A percentile compares a stretch with the other conserved stretches of the same genome.
Conservation (phyloP, 331 rosid species). For the Rhamnella rubrinervis region DNA sequence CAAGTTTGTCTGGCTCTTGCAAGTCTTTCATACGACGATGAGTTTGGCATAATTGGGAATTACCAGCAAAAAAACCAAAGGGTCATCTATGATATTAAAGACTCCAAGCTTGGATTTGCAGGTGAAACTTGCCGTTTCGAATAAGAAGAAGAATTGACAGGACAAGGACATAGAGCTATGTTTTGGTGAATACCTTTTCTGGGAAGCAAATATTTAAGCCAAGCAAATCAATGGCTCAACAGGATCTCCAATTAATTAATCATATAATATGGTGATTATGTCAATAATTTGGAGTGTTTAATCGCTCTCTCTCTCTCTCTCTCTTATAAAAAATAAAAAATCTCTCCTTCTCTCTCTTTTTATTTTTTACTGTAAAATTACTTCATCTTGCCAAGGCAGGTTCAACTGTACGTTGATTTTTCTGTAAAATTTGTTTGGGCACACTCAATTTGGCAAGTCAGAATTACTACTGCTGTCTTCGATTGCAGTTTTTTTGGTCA, state of each 20-base stretch:
- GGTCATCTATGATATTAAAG: constrained; percentile 66
- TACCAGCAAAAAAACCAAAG: constrained; percentile 85
- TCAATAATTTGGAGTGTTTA: background rate
- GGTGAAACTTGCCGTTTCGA: constrained; percentile 63
- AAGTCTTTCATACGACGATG: constrained; percentile 54
- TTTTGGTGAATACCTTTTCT: constrained; percentile 19
- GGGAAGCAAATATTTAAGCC: constrained; percentile 14
- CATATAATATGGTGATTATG: too few species aligned
- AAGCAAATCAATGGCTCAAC: constrained; percentile 23
- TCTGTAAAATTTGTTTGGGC: too few species aligned
- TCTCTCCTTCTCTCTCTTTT: too few species aligned
- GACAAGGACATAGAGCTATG: constrained; percentile 2
- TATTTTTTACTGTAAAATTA: background rate
- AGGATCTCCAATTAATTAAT: too few species aligned
- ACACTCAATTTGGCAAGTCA: too few species aligned
- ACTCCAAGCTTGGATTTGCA: constrained; percentile 79
- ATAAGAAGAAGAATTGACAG: constrained; percentile 13
- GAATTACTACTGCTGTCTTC: too few species aligned
- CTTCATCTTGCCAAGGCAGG: background rate
- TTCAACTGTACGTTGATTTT: too few species aligned
- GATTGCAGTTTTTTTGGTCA: too few species aligned
- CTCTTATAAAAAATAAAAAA: too few species aligned
- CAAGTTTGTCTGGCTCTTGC: constrained; percentile 79
- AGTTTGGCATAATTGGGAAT: constrained; percentile 64
- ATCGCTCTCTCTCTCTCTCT: too few species aligned